Evolutionary conservation across 345 rosid genomes (phyloP), one percentile per base, ranked within the genome.

Genomic region (Aurinia saxatilis): DNA sequence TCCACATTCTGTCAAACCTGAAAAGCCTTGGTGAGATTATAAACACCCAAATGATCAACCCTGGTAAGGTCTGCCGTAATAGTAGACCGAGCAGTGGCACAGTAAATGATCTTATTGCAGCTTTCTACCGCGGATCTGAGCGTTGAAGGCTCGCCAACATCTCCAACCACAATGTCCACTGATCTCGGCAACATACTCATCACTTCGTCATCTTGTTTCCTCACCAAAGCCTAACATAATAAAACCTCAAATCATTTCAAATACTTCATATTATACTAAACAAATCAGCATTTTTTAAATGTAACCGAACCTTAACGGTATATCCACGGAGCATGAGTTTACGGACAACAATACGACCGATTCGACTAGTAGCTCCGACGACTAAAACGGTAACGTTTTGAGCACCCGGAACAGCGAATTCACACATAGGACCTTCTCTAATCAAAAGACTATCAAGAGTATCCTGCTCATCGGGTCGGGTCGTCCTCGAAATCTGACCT

Each of bases 291-390:
- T 41, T 37, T 5, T 9, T 8, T 8, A 10, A 36, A 27, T 47
- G 15, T 23, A 30, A 16, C 0, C 9, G 39, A 50, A 72, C 96
- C 97, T 87, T 92, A 70, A 92, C 97, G 31, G 81, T 68, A 76
- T 89, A 92, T 49, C 98, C 98, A 60, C 97, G 76, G 69, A 92
- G 93, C 96, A 90, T 84, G 68, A 92, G 98, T 80, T 92, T 89
- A 53, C 98, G 84, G 64, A 92, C 86, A 44, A 92, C 82, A 16
- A 92, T 84, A 60, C 97, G 95, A 16, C 98, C 98, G 65, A 92
- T 87, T 39, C 98, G 75, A 65, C 98, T 87, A 63, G 95, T 92
- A 56, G 87, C 89, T 8, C 96, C 98, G 31, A 88, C 88, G 44
- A 92, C 93, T 67, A 92, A 93, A 47, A 92, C 95, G 57, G 86